Percentiles rank a stretch among this genome's conserved stretches.
These are phyloP conservation scores for Pyracantha coccinea DNA, from an alignment of 331 rosid species.

Conservation along the genomic window DNA sequence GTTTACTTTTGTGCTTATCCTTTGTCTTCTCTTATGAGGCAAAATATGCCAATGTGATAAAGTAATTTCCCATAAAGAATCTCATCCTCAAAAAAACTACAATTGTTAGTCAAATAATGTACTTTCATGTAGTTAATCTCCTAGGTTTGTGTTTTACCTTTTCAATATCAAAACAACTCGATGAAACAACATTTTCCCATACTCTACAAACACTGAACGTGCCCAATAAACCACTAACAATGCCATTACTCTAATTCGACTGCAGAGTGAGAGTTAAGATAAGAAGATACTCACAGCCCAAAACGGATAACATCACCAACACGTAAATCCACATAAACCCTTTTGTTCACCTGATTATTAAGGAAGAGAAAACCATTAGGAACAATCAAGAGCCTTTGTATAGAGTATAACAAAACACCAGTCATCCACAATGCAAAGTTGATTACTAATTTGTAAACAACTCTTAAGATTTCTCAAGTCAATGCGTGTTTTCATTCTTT, in stretches of 20 bases:
- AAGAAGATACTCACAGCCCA: slow-evolving; percentile 62
- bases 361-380: slow-evolving; percentile 12
- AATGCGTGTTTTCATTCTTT: no score
- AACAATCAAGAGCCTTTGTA: background rate
- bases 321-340: slow-evolving; percentile 54
- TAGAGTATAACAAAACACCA: background rate
- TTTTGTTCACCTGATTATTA: slow-evolving; percentile 46
- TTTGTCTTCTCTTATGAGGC: slow-evolving; percentile 62
- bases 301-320: slow-evolving; percentile 96
- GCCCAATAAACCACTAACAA: no score
- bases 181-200: no score
- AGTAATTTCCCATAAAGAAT: background rate
- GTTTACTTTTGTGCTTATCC: slow-evolving; percentile 57
- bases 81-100: background rate
- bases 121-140: background rate
- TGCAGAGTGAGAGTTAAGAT: background rate
- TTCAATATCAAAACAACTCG: background rate
- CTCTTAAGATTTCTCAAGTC: no score
- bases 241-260: background rate
- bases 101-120: background rate
- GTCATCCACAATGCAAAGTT: background rate
- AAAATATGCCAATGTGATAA: slow-evolving; percentile 10
- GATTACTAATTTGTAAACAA: background rate
- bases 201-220: no score
- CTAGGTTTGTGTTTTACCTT: background rate